Conservation (phyloP, 345 rosid species). For the Pseudoturritis turrita region DNA sequence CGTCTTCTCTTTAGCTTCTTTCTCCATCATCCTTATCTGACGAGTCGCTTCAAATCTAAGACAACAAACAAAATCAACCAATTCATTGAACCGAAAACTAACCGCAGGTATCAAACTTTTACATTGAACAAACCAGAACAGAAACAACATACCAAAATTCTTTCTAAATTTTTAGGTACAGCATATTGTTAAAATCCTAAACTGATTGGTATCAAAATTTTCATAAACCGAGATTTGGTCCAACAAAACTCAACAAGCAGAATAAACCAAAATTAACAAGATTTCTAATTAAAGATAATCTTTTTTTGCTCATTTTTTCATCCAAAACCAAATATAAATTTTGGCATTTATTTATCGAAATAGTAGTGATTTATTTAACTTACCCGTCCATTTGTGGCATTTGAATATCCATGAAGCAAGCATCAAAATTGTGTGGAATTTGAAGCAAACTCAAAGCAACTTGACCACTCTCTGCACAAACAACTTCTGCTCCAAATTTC, state of each 20-base stretch:
- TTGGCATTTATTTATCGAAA: background rate
- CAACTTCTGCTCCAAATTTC: conserved; percentile 89
- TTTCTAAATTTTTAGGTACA: too few relatives aligned
- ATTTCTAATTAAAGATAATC: too few relatives aligned
- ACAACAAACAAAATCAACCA: background rate
- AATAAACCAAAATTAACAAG: too few relatives aligned
- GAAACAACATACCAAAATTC: too few relatives aligned
- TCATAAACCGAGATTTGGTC: too few relatives aligned
- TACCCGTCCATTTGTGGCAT: conserved; percentile 99
- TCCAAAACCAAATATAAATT: too few relatives aligned
- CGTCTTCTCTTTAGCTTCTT: conserved; percentile 49
- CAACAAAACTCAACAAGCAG: too few relatives aligned
- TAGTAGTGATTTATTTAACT: background rate
- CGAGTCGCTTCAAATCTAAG: conserved; percentile 89
- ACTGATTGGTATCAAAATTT: background rate
- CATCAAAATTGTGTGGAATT: conserved; percentile 78
- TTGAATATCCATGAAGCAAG: conserved; percentile 99
- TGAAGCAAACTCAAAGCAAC: conserved; percentile 71
- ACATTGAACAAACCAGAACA: too few relatives aligned
- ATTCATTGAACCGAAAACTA: background rate
- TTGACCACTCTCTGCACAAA: conserved; percentile 83
- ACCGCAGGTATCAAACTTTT: too few relatives aligned
- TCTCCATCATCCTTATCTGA: conserved; percentile 71
- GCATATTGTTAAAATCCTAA: too few relatives aligned
- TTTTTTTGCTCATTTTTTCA: too few relatives aligned